Base-by-base conservation (phyloP, 2,329 filamentous ascomycete genomes). In the Stagonosporopsis chrysanthemi region DNA sequence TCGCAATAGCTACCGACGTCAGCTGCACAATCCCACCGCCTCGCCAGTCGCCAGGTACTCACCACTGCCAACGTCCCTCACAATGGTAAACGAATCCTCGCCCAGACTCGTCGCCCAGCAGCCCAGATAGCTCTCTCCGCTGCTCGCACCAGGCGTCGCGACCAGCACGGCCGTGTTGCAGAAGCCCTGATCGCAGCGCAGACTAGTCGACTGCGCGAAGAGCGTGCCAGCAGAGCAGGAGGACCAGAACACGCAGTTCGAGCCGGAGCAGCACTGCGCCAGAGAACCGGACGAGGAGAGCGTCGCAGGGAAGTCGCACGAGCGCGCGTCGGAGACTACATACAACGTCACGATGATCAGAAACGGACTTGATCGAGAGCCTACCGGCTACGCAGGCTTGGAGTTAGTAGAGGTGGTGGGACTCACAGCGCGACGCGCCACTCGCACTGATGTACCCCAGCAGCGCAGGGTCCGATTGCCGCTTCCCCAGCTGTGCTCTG, bases 91-190 rank as follows among this genome's bases (percentile, higher is more conserved):
- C 5, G 54, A 36, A 4, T 28, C 49, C 50, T 64, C 28, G 2
- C 67, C 68, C 41, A 67, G 39, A 24, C 50, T 60, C 31, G 67
- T 68, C 6, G 63, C 62, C 67, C 68, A 71, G 40, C 68, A 71
- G 4, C 62, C 68, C 29, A 71, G 19, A 46, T 62, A 65, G 9
- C 53, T 62, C 40, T 56, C 41, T 2, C 64, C 66, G 6, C 29
- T 58, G 22, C 33, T 57, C 6, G 65, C 65, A n/a, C 66, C 67
- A 4, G 62, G 49, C 3, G 61, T 66, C 5, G 56, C 41, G 12
- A 69, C 61, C 23, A 70, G 52, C 12, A 68, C 59, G 17, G 51
- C 67, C 12, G 67, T 70, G 44, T 71, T 71, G 19, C 68, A 70
- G 36, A 28, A 64, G 14, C 65, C 66, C 36, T 62, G 49, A 22